Base-by-base conservation (phyloP, 176 grass and related monocot species). In the Rhynchospora tenuis region DNA sequence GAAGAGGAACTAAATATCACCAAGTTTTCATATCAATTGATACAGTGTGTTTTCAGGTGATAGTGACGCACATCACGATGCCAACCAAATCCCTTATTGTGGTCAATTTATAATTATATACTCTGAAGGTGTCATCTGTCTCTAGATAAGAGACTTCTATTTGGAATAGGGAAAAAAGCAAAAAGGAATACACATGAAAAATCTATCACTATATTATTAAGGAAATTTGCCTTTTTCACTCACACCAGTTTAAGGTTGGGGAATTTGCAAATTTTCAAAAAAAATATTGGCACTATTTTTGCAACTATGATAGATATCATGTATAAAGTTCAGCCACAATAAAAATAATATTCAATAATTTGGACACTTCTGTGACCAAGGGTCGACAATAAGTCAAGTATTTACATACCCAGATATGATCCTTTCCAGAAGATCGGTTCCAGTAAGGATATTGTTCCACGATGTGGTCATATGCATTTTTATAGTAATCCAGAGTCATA, bases 381-480 rank as follows among this genome's bases (percentile, higher is more conserved):
- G 9, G 27, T 51, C 11, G 27, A 75, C 47, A 75, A 8, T 4
- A 29, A 52, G 15, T 69, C 4, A 44, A 43, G 64, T 27, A 27
- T 27, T 80, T 65, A 88, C 89, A 68, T 84, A 98, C 96, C 96
- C 96, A 98, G 22, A 98, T 95, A 91, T 95, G 93, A 71, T 98
- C 96, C 84, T 84, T 94, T 88, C 96, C 93, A 77, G 91, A 89
- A 85, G 89, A 95, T 44, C 86, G 86, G 59, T 95, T 95, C 96
- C 96, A 98, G 79, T 91, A 98, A 84, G 93, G 91, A 91, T 95
- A 93, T 14, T 48, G 79, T 82, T 95, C 87, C 63, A 90, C 69
- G 84, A 98, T 98, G 82, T 98, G 92, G 80, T 95, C 90, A 87
- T 98, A 95, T 71, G 89, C 91, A 78, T 57, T 91, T 89, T 73